phyloP scores from a whole-genome alignment of 805 yeast genomes.

The Ogataea haglerorum region DNA sequence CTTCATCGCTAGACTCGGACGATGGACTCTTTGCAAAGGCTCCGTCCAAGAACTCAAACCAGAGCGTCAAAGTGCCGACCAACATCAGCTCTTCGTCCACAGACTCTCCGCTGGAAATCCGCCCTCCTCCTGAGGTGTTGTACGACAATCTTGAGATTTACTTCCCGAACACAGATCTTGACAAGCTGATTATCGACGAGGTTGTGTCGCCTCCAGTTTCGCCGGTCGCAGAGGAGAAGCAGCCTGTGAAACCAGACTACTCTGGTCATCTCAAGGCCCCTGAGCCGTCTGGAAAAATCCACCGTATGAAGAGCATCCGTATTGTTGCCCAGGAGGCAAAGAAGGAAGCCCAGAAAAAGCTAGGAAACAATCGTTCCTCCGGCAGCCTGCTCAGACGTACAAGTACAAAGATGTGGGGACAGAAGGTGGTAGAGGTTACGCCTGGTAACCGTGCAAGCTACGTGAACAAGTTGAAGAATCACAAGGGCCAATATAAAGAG shows the following conservation, averaged over 20 bases:
- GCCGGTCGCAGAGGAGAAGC: conserved; percentile 33
- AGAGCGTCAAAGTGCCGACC: conserved; percentile 5
- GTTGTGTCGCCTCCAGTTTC: conserved; percentile 58
- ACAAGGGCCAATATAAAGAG: conserved; percentile 69
- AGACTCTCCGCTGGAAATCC: conserved; percentile 50
- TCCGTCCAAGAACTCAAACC: conserved; percentile 22
- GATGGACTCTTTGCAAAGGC: conserved; percentile 61
- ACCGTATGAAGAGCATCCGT: conserved; percentile 86
- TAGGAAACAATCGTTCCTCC: conserved; percentile 6
- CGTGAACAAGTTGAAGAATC: conserved; percentile 61
- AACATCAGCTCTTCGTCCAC: conserved; percentile 21
- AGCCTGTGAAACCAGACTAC: conserved; percentile 15
- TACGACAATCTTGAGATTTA: conserved; percentile 88
- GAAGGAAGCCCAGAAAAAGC: conserved; percentile 48
- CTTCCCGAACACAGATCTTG: conserved; percentile 90
- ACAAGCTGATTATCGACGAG: conserved; percentile 81
- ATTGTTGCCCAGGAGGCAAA: conserved; percentile 91
- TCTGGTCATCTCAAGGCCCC: conserved; percentile 38
- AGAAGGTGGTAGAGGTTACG: conserved; percentile 84
- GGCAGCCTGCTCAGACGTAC: conserved; percentile 54
- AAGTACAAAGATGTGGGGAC: conserved; percentile 98
- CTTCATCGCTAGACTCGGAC: conserved; percentile 43
- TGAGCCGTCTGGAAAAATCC: conserved; percentile 40
- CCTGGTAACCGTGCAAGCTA: conserved; percentile 60
- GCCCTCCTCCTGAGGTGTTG: conserved; percentile 94